Conservation (phyloP, 2,329 filamentous ascomycete genomes). For the Aureobasidium sp. region DNA sequence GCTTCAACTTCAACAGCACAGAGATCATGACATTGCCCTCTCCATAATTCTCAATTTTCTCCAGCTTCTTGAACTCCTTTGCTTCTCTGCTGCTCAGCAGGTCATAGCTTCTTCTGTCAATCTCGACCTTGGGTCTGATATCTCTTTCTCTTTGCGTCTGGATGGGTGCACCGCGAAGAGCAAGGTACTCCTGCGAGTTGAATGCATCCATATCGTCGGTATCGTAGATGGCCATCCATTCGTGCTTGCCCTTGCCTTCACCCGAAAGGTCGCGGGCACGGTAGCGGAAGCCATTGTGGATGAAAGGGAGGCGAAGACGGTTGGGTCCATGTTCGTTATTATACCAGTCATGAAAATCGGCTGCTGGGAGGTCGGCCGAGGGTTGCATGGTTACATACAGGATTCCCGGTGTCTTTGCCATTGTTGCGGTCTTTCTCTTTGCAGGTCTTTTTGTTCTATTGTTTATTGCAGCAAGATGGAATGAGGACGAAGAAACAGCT, state of each 20-base stretch:
- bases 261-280: conserved; percentile 52
- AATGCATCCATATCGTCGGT: conserved; percentile 67
- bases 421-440: not conserved
- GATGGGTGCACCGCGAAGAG: conserved; percentile 51
- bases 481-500: not conserved
- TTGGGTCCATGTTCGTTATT: conserved; percentile 87
- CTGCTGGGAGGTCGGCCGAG: conserved; percentile 53
- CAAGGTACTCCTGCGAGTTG: conserved; percentile 62
- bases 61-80: conserved; percentile 52
- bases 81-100: conserved; percentile 49
- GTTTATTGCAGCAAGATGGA: not conserved
- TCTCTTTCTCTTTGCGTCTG: conserved; percentile 51
- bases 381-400: conserved; percentile 87
- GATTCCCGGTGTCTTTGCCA: conserved; percentile 49
- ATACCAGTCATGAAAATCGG: conserved; percentile 86
- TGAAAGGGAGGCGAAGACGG: conserved; percentile 66
- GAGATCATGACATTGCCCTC: conserved; percentile 56
- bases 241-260: conserved; percentile 45
- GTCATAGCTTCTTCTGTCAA: conserved; percentile 66
- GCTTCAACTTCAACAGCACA: conserved; percentile 53
- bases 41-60: conserved; percentile 53
- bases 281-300: conserved; percentile 74
- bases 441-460: not conserved
- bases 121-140: conserved; percentile 49
- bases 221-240: conserved; percentile 77